Evolutionary conservation across 257 asterid genomes (phyloP).

Genomic region (Nicotiana undulata): DNA sequence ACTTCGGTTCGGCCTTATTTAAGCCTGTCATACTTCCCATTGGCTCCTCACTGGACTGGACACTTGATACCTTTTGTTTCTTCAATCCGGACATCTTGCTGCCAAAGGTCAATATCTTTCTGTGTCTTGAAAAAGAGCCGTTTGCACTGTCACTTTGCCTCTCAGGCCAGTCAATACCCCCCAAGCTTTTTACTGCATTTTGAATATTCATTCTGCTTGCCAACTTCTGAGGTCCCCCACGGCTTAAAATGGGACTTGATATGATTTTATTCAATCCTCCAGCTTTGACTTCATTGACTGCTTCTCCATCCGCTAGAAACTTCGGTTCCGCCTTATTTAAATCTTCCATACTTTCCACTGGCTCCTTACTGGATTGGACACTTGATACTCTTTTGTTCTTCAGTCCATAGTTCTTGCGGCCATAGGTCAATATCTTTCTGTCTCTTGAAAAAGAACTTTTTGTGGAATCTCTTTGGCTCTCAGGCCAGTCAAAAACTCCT

Average conservation of each 20-base stretch:
- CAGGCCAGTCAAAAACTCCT: conserved; percentile 57
- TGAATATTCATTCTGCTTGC: conserved; percentile 40
- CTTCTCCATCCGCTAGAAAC: conserved; percentile 10
- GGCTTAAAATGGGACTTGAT: conserved; percentile 45
- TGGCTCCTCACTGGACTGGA: background rate
- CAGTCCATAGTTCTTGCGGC: conserved; percentile 10
- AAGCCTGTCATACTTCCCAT: background rate
- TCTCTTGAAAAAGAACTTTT: conserved; percentile 18
- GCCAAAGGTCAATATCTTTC: conserved; percentile 16
- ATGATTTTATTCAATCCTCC: conserved; percentile 13
- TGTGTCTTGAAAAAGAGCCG: conserved; percentile 13
- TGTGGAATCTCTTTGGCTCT: conserved; percentile 19
- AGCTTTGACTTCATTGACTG: conserved; percentile 17
- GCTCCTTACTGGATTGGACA: background rate
- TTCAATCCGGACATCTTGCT: conserved; percentile 11
- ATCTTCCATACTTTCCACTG: background rate
- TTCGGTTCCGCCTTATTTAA: no score
- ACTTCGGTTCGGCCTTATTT: background rate
- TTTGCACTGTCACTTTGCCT: conserved; percentile 23
- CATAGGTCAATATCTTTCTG: conserved; percentile 16
- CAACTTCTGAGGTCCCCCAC: conserved; percentile 50
- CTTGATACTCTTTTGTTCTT: background rate
- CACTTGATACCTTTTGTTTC: background rate
- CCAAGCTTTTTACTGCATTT: conserved; percentile 19
- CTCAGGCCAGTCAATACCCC: conserved; percentile 57